Evolutionary conservation across 2,329 filamentous ascomycete genomes (phyloP), one percentile per base, ranked within the genome.

Genomic region (Aschersonia sp.): DNA sequence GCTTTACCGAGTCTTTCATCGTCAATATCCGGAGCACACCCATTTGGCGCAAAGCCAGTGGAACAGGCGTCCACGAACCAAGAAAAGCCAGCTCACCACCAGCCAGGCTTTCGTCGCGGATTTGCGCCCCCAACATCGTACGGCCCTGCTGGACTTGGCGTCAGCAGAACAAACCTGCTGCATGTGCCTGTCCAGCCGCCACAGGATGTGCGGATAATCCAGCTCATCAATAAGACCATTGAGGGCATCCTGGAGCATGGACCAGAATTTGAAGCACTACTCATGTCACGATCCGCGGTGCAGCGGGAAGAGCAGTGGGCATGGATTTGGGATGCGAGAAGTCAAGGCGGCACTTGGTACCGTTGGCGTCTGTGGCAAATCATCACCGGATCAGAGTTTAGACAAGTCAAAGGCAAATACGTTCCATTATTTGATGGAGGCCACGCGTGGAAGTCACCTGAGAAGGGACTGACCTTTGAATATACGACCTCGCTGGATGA

Each of bases 351-450:
- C 12, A 77, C 94, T 12, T 98, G 89, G 76, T 97, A 97, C 63
- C 81, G 92, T 42, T 97, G 87, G 85, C 79, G 87, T 43, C 60
- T 97, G 43, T 96, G 89, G 85, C 81, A 92, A 56, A 74, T 90
- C 7, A 70, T 90, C n/a, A 88, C 85, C 1, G 81, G 81, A 5
- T 72, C 73, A 1, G 68, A 73, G 42, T 59, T 68, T 4, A 65
- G 63, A 12, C 60, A 61, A 11, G 65, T 67, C 4, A 68, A 71
- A 54, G 68, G 68, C 43, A 78, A 73, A 53, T 79, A 76, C 47
- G 55, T 83, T 22, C 74, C 78, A 1, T 67, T 94, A 0, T 94
- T 94, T 51, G 86, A 94, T 55, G 80, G 79, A 6, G 79, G 80
- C 39, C 76, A 85, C 53, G 77, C 79, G 6, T 97, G 90, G 90